phyloP scores from a whole-genome alignment of 2,329 filamentous ascomycete genomes.

The Intubia oerlemansii region DNA sequence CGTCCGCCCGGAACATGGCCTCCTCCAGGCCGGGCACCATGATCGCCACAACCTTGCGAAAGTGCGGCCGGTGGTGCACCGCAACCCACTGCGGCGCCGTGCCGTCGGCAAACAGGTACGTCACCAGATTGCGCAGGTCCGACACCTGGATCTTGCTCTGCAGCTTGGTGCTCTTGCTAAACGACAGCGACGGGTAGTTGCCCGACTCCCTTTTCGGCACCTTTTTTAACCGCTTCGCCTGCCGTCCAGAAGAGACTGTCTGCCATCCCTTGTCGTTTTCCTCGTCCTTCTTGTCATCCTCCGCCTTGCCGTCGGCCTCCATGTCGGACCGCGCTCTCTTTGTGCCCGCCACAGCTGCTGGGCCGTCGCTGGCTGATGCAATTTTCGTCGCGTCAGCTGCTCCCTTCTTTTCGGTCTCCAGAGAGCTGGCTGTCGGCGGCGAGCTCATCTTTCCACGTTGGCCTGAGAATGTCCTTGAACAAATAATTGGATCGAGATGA shows the following conservation, averaged over 20 bases:
- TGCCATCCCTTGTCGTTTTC: conserved; percentile 23
- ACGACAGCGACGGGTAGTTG: conserved; percentile 37
- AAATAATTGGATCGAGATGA: too few relatives aligned
- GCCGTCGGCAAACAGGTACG: conserved; percentile 48
- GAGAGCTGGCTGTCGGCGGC: too few relatives aligned
- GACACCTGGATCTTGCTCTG: conserved; percentile 40
- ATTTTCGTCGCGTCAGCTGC: too few relatives aligned
- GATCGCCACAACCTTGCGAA: conserved; percentile 64
- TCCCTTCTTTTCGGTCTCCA: too few relatives aligned
- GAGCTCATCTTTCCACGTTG: too few relatives aligned
- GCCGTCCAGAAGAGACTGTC: conserved; percentile 23
- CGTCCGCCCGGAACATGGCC: conserved; percentile 57
- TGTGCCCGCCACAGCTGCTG: too few relatives aligned
- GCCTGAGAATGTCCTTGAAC: too few relatives aligned
- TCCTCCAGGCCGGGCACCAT: conserved; percentile 86
- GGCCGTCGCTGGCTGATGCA: too few relatives aligned
- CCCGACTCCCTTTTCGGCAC: conserved; percentile 29
- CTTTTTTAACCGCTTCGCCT: conserved; percentile 34
- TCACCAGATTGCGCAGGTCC: conserved; percentile 38
- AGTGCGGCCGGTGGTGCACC: conserved; percentile 38
- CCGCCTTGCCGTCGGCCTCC: too few relatives aligned
- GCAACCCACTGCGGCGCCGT: conserved; percentile 42
- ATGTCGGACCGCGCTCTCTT: too few relatives aligned
- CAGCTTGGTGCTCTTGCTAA: conserved; percentile 34
- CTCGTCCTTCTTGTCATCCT: conserved; percentile 11